Base-by-base conservation (phyloP, 176 grass and related monocot genomes). In the Typha latifolia region DNA sequence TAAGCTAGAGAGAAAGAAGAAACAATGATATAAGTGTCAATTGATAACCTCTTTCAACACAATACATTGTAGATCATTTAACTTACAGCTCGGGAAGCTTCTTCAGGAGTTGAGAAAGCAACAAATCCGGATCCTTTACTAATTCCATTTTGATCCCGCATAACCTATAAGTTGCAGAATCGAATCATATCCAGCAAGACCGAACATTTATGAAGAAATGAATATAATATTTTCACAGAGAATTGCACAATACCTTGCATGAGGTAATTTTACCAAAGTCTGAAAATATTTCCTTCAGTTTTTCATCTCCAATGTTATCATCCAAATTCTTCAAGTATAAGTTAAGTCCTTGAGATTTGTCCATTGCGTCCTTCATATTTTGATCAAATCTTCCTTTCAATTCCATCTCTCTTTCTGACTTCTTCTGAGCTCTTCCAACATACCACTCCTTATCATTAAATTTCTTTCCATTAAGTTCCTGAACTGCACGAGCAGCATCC, bases 251-350 rank as follows among this genome's bases (percentile, higher is more conserved):
- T 34, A 97, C 94, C 94, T 93, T 99, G 81, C 80, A 91, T 24
- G 94, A 99, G 29, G 89, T 86, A 75, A 99, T 86, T 23, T 68
- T 71, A 49, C 94, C 94, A 23, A 66, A 99, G 16, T 81, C 83
- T 49, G 81, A 69, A 49, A 99, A 99, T 26, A 93, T 56, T 34
- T 99, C 94, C 26, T 66, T 85, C 68, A 99, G 68, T 47, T 83
- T 84, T 14, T 99, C 89, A 87, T 99, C 94, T 48, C 82, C 80
- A 77, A 99, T 67, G 69, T 49, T 84, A 62, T 99, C 94, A 72
- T 99, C 89, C 23, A 99, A 87, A 64, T 99, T 99, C 74, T 99
- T 99, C 68, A 99, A 62, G 76, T 99, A 99, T 66, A 99, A 74
- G 73, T 99, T 99, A 56, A 80, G 80, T 31, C 80, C 86, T 52